Evolutionary conservation across 352 stramenopile genomes (phyloP).

Genomic region (Phytopythium aichiense): DNA sequence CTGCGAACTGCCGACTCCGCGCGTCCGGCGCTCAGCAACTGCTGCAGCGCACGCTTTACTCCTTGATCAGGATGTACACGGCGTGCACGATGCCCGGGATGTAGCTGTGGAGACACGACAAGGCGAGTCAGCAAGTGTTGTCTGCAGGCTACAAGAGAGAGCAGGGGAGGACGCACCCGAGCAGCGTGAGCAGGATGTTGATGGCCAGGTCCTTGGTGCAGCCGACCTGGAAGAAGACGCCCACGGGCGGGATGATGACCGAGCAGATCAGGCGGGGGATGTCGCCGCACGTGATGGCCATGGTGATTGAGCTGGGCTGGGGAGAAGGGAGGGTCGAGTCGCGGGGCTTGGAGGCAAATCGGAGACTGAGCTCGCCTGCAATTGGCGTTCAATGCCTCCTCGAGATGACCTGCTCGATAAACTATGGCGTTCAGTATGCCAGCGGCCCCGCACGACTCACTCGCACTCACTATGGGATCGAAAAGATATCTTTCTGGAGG

Average conservation of each 20-base stretch:
- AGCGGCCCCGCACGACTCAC: background rate
- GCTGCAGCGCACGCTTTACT: constrained; percentile 10
- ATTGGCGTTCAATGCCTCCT: no score
- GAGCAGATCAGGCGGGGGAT: constrained; percentile 48
- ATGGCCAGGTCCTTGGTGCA: constrained; percentile 61
- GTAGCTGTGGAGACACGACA: constrained; percentile 25
- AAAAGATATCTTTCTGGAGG: background rate
- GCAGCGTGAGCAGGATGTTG: constrained; percentile 59
- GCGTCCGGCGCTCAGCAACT: background rate
- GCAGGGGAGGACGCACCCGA: constrained; percentile 25
- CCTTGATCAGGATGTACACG: constrained; percentile 69
- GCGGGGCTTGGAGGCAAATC: constrained; percentile 1
- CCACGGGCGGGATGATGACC: constrained; percentile 47
- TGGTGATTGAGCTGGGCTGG: constrained; percentile 7
- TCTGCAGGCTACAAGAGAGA: no score
- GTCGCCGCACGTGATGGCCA: constrained; percentile 53
- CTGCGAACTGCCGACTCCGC: background rate
- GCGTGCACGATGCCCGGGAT: constrained; percentile 67
- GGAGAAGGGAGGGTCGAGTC: background rate
- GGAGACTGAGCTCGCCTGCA: background rate
- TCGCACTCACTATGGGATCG: background rate
- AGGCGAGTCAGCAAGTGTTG: background rate
- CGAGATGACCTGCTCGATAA: background rate
- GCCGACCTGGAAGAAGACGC: constrained; percentile 51
- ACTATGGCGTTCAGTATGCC: background rate